A percentile compares a stretch with the other conserved stretches of the same genome.
These are phyloP conservation scores for Kandelia obovata DNA, from an alignment of 345 rosid genomes.

Conservation along the genomic window DNA sequence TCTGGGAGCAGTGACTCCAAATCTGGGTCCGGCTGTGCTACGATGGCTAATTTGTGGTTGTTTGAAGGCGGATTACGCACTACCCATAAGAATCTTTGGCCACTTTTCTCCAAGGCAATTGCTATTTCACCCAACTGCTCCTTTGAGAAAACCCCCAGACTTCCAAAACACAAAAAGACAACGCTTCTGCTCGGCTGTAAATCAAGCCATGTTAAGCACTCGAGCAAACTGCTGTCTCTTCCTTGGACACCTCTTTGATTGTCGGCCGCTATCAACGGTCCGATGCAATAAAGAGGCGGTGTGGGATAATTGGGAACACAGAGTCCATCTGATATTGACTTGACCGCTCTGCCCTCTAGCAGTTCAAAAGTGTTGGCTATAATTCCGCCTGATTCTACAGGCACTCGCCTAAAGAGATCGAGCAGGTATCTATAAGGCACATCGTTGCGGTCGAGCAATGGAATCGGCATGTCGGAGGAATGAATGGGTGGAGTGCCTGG, in stretches of 20 bases:
- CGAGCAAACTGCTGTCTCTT: background rate
- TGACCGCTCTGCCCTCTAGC: slow-evolving; percentile 41
- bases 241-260: background rate
- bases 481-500: slow-evolving; percentile 34
- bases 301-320: slow-evolving; percentile 32
- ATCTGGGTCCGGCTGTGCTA: slow-evolving; percentile 9
- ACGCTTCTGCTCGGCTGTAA: slow-evolving; percentile 39
- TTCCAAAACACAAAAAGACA: slow-evolving; percentile 42
- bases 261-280: slow-evolving; percentile 40
- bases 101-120: slow-evolving; percentile 41
- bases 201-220: slow-evolving; percentile 42
- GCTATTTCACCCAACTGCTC: slow-evolving; percentile 46
- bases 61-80: slow-evolving; percentile 33
- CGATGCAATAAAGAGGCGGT: slow-evolving; percentile 48
- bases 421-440: slow-evolving; percentile 14
- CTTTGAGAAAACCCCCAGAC: slow-evolving; percentile 35
- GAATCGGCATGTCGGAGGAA: slow-evolving; percentile 17
- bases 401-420: background rate
- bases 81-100: slow-evolving; percentile 47
- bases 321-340: slow-evolving; percentile 42
- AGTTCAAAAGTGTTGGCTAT: slow-evolving; percentile 51
- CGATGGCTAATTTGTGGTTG: slow-evolving; percentile 2
- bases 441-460: slow-evolving; percentile 19
- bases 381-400: slow-evolving; percentile 31
- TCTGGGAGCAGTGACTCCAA: slow-evolving; percentile 33